phyloP scores from a whole-genome alignment of 1,284 basidiomycete genomes.

The Cryptococcus neoformans region DNA sequence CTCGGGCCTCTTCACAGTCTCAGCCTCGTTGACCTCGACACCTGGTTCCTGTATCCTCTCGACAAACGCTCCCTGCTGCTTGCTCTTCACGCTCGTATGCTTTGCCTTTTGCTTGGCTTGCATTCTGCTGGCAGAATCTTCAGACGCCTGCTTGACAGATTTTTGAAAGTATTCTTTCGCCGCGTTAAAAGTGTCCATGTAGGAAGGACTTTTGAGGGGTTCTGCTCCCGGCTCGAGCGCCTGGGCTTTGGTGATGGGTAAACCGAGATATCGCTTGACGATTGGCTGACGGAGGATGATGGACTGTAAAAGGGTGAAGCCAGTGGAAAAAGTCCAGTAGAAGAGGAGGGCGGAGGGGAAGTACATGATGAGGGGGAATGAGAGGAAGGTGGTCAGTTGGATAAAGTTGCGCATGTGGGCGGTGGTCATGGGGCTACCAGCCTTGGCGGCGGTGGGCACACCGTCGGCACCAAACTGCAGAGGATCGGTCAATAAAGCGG shows the following conservation, averaged over 20 bases:
- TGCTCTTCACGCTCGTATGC: background rate
- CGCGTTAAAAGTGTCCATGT: constrained; percentile 19
- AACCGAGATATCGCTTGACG: constrained; percentile 39
- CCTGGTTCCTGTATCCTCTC: constrained; percentile 12
- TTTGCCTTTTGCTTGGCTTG: background rate
- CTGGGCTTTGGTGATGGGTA: constrained; percentile 35
- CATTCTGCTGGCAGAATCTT: background rate
- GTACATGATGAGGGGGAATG: constrained; percentile 61
- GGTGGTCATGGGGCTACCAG: constrained; percentile 42
- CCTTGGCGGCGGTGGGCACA: constrained; percentile 46
- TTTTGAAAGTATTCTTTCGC: constrained; percentile 9
- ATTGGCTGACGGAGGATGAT: constrained; percentile 39
- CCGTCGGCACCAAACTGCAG: constrained; percentile 58
- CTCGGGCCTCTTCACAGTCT: background rate
- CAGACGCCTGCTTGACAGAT: constrained; percentile 4
- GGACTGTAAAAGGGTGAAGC: constrained; percentile 55
- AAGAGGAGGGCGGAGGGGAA: constrained; percentile 56
- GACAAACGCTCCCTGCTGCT: constrained; percentile 2
- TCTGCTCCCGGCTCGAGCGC: constrained; percentile 21
- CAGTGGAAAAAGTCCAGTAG: constrained; percentile 57
- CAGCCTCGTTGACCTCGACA: background rate
- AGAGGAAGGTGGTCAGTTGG: constrained; percentile 59
- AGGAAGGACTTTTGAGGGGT: constrained; percentile 15
- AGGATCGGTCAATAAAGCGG: constrained; percentile 46
- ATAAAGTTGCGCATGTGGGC: constrained; percentile 72